These are phyloP conservation scores for Penicillium sp. DNA, from an alignment of 2,329 filamentous ascomycete genomes.

Conservation along the genomic window DNA sequence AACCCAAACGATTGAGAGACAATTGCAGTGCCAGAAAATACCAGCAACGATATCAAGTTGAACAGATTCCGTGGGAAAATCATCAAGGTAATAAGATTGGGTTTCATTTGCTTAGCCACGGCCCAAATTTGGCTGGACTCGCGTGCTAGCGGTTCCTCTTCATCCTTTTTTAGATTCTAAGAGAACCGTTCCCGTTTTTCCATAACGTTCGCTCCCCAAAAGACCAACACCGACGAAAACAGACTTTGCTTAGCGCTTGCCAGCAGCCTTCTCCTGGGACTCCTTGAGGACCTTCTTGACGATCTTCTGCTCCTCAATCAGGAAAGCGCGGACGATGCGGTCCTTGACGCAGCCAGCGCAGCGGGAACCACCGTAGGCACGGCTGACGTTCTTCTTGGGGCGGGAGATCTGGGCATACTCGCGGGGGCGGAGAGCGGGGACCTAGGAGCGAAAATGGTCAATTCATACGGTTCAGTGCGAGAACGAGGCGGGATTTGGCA, in stretches of 20 bases:
- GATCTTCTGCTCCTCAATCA: constrained; percentile 99
- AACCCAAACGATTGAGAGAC: not conserved
- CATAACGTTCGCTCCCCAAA: constrained; percentile 42
- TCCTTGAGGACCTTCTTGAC: constrained; percentile 99
- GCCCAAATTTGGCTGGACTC: constrained; percentile 27
- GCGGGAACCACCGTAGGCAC: constrained; percentile 97
- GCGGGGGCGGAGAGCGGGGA: constrained; percentile 95
- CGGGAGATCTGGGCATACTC: constrained; percentile 97
- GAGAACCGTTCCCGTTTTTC: constrained; percentile 43
- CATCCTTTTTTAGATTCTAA: constrained; percentile 39
- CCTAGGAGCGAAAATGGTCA: constrained; percentile 53
- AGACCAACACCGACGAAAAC: constrained; percentile 42
- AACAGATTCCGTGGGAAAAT: constrained; percentile 24
- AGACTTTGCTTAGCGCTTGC: constrained; percentile 48
- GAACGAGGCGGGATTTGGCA: not conserved
- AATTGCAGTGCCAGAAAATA: not conserved
- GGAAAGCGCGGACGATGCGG: constrained; percentile 95
- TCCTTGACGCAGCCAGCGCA: constrained; percentile 99
- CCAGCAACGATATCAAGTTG: not conserved
- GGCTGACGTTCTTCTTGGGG: constrained; percentile 99
- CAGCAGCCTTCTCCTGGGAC: constrained; percentile 70
- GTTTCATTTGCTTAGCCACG: constrained; percentile 42
- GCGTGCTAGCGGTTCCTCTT: constrained; percentile 39
- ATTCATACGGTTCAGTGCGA: constrained; percentile 15
- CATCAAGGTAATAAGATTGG: constrained; percentile 38